phyloP scores from a whole-genome alignment of 1,139 yeast genomes.

The Hyphopichia khmerensis region DNA sequence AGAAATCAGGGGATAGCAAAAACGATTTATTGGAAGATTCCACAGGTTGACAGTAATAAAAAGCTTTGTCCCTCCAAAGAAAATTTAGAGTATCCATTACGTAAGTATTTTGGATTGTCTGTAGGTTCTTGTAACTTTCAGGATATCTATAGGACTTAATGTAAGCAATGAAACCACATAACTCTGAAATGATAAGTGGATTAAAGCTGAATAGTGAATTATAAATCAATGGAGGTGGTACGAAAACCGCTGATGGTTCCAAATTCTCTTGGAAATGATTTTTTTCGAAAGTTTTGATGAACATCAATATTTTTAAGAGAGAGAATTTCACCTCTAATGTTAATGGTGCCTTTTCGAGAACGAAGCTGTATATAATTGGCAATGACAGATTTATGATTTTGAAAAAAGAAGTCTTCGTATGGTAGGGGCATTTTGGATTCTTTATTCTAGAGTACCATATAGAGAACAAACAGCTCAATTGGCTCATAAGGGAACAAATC shows the following conservation, averaged over 20 bases:
- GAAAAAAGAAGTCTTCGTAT: constrained; percentile 1
- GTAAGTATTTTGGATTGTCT: constrained; percentile 49
- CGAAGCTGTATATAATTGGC: constrained; percentile 8
- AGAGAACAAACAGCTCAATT: not conserved
- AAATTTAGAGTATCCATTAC: constrained; percentile 62
- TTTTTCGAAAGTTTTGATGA: constrained; percentile 10
- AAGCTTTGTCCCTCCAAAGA: constrained; percentile 54
- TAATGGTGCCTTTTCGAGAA: constrained; percentile 3
- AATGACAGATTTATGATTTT: constrained; percentile 9
- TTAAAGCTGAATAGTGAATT: constrained; percentile 34
- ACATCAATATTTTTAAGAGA: constrained; percentile 10
- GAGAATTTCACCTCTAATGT: constrained; percentile 6
- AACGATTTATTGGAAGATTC: constrained; percentile 33
- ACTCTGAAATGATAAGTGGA: constrained; percentile 45
- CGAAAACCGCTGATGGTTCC: constrained; percentile 17
- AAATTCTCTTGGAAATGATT: constrained; percentile 5
- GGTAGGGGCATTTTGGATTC: not conserved
- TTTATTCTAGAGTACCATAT: constrained; percentile 2
- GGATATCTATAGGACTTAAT: constrained; percentile 32
- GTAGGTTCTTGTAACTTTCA: constrained; percentile 18
- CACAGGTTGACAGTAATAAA: constrained; percentile 15
- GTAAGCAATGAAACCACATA: constrained; percentile 49
- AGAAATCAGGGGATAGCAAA: constrained; percentile 37
- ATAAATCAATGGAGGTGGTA: constrained; percentile 40
- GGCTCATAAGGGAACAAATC: not conserved